phyloP scores from a whole-genome alignment of 495 filamentous ascomycete genomes.

The Neurospora intermedia region DNA sequence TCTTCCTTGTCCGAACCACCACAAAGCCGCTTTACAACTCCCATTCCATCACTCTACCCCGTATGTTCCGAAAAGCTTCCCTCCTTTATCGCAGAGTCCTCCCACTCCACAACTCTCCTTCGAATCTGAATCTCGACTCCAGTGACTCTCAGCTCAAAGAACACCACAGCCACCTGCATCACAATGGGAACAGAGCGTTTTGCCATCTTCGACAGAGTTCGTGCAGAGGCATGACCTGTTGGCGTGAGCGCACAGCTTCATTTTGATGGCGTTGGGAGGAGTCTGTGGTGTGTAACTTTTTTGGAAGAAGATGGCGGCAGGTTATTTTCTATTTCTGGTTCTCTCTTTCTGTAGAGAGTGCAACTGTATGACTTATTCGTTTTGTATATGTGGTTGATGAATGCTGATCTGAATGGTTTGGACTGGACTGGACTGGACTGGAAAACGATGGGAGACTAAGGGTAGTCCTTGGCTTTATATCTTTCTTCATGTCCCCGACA shows the following conservation, averaged over 20 bases:
- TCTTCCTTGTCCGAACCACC: not conserved
- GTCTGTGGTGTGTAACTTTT: not conserved
- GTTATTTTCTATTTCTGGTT: not conserved
- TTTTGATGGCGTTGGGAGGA: not conserved
- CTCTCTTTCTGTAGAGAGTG: not conserved
- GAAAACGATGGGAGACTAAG: not conserved
- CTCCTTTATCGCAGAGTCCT: not conserved
- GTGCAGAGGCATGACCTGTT: not conserved
- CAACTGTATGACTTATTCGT: not conserved
- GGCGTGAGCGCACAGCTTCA: not conserved
- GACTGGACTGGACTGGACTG: not conserved
- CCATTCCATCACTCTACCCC: not conserved
- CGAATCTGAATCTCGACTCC: not conserved
- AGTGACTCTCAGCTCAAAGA: not conserved
- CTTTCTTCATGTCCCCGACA: not conserved
- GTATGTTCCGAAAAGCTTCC: not conserved
- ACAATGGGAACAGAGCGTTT: not conserved
- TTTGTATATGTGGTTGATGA: not conserved
- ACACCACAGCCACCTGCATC: not conserved
- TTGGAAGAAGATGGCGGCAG: not conserved
- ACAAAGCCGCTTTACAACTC: not conserved
- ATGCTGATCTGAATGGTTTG: not conserved
- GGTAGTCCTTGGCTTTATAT: not conserved
- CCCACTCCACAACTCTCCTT: not conserved
- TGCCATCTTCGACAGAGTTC: not conserved